A percentile compares a stretch with the other conserved stretches of the same genome.
Evolutionary conservation across 805 yeast genomes (phyloP).

Genomic region (Myxozyma sirexii): DNA sequence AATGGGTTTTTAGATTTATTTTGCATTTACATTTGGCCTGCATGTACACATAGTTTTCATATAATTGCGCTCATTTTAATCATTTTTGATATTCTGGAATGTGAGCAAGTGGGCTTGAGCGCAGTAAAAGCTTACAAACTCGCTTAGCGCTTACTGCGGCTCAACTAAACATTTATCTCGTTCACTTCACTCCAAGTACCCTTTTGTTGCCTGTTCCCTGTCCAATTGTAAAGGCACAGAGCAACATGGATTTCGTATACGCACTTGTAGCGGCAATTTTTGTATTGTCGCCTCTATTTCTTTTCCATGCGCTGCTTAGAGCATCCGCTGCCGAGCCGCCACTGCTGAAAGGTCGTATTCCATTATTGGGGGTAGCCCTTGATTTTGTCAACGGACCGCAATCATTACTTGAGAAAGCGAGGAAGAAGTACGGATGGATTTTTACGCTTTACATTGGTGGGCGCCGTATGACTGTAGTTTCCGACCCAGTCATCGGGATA

Average conservation of each 20-base stretch:
- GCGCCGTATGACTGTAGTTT: constrained; percentile 19
- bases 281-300: neutral
- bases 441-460: constrained; percentile 26
- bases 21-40: neutral
- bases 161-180: too few species aligned
- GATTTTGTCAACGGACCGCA: constrained; percentile 14
- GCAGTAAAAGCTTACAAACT: too few species aligned
- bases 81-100: too few species aligned
- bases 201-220: too few species aligned
- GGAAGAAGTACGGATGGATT: constrained; percentile 21
- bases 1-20: neutral
- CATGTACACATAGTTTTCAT: neutral
- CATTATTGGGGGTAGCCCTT: constrained; percentile 23
- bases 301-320: constrained; percentile 14
- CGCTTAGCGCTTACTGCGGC: too few species aligned
- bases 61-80: too few species aligned
- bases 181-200: neutral
- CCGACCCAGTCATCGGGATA: constrained; percentile 27
- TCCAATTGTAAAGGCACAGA: too few species aligned
- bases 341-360: constrained; percentile 26
- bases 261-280: neutral
- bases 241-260: neutral
- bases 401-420: constrained; percentile 4
- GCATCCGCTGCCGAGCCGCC: constrained; percentile 18
- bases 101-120: too few species aligned